Conservation (phyloP, 176 grass and related monocot species). For the Aechmea fasciata region DNA sequence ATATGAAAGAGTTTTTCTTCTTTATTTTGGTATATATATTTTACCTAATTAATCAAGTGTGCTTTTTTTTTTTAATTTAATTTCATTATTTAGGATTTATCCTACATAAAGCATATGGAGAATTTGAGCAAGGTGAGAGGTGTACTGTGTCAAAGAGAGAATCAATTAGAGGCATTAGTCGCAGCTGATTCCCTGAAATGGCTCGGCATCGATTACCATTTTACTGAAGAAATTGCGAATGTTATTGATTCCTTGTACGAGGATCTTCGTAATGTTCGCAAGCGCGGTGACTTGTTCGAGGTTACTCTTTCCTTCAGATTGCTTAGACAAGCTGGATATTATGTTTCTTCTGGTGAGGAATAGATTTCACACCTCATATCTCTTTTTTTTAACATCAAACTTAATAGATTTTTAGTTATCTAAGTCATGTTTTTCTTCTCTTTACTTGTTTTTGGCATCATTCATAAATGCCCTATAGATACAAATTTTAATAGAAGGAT, state of each 20-base stretch:
- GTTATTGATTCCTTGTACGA: not conserved
- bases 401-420: not conserved
- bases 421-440: too few relatives aligned
- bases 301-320: not conserved
- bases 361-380: not conserved
- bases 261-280: not conserved
- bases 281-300: not conserved
- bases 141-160: not conserved
- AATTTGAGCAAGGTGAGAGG: not conserved
- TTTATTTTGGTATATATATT: too few relatives aligned
- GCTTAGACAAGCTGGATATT: conserved; percentile 1
- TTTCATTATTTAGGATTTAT: not conserved
- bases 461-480: too few relatives aligned
- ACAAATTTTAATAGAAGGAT: too few relatives aligned
- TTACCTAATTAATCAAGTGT: not conserved
- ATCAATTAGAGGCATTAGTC: not conserved
- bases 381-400: not conserved
- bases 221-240: not conserved
- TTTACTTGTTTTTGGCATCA: too few relatives aligned
- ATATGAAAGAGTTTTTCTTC: too few relatives aligned
- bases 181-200: not conserved
- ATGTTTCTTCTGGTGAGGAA: not conserved
- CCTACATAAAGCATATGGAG: not conserved
- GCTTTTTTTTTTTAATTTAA: not conserved
- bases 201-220: not conserved